phyloP scores from a whole-genome alignment of 2,329 filamentous ascomycete genomes.

The Fusarium miscanthi region DNA sequence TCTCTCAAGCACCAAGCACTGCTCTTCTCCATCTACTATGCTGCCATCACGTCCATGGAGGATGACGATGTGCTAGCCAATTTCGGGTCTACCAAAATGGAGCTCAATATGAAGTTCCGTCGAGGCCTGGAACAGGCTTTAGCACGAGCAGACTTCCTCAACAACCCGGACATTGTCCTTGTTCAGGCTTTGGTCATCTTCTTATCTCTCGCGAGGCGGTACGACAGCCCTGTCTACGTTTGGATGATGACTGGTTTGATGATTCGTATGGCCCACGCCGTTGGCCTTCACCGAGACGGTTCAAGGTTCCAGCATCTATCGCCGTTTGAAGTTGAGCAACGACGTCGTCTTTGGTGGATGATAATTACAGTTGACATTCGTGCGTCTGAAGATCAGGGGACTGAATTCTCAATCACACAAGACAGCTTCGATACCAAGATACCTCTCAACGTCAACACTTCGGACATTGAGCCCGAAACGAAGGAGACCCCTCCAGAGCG shows the following conservation, averaged over 20 bases:
- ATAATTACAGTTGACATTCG: slow-evolving; percentile 69
- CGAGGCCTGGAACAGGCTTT: slow-evolving; percentile 69
- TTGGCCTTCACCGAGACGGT: slow-evolving; percentile 70
- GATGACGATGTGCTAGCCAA: slow-evolving; percentile 64
- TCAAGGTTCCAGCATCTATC: slow-evolving; percentile 61
- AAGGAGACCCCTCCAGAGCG: slow-evolving; percentile 59
- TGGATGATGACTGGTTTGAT: slow-evolving; percentile 74
- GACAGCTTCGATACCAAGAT: slow-evolving; percentile 63
- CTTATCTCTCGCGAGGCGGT: slow-evolving; percentile 63
- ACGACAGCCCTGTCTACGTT: slow-evolving; percentile 64
- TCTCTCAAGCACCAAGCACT: slow-evolving; percentile 62
- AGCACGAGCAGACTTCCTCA: slow-evolving; percentile 70
- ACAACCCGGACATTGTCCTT: slow-evolving; percentile 67
- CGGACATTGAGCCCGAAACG: slow-evolving; percentile 61
- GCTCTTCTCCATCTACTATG: slow-evolving; percentile 68
- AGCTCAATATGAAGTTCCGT: slow-evolving; percentile 60
- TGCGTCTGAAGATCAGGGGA: slow-evolving; percentile 69
- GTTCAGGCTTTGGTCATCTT: slow-evolving; percentile 72
- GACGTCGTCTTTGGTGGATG: slow-evolving; percentile 71
- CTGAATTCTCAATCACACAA: slow-evolving; percentile 59
- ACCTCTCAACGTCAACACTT: slow-evolving; percentile 69
- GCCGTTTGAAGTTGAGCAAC: slow-evolving; percentile 71
- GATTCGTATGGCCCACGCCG: slow-evolving; percentile 65
- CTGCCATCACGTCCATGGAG: slow-evolving; percentile 66
- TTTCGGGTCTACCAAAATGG: slow-evolving; percentile 60